Evolutionary conservation across 345 rosid species (phyloP).

Genomic region (Turritis glabra): DNA sequence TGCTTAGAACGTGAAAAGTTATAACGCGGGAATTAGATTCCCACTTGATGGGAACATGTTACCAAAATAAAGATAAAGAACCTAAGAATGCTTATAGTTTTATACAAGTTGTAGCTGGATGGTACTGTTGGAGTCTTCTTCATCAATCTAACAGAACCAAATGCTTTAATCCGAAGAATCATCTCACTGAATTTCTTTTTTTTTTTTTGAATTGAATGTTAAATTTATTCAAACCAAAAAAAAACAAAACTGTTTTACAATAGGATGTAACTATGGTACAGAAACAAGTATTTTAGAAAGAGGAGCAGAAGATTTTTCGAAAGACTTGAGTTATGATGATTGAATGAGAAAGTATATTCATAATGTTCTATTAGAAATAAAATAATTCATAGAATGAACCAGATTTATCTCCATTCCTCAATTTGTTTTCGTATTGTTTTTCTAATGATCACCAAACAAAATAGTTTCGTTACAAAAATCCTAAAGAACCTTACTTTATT

Average conservation of each 20-base stretch:
- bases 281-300: no score
- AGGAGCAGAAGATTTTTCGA: no score
- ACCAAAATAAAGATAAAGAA: constrained; percentile 5
- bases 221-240: no score
- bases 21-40: constrained; percentile 20
- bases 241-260: no score
- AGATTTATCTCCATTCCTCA: neutral
- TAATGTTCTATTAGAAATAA: no score
- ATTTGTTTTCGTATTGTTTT: neutral
- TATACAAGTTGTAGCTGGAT: no score
- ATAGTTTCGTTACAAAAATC: neutral
- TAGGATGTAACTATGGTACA: no score
- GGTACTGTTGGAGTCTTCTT: constrained; percentile 14
- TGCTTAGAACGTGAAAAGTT: constrained; percentile 30
- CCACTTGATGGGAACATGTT: constrained; percentile 25
- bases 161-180: constrained; percentile 15
- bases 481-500: constrained; percentile 6
- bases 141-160: constrained; percentile 12
- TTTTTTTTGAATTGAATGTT: no score
- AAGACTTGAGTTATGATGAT: no score
- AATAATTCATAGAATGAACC: neutral
- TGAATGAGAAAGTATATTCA: no score
- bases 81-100: constrained; percentile 3
- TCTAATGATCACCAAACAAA: constrained; percentile 6
- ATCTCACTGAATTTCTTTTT: constrained; percentile 18